Evolutionary conservation across 495 filamentous ascomycete species (phyloP).

Genomic region (Neurospora sp.): DNA sequence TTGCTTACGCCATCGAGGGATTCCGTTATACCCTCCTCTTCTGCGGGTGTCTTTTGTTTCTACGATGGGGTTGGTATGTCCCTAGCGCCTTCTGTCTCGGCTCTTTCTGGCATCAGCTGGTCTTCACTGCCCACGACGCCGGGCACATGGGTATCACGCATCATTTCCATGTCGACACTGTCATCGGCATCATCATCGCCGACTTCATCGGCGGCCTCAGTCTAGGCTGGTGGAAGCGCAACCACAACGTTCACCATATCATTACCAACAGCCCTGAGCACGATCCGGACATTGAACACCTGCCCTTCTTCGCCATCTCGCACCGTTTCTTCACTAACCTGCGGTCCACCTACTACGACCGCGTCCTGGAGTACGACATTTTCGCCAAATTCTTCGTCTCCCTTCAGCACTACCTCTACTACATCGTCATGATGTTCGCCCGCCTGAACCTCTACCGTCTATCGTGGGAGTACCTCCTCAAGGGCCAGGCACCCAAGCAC

Average conservation of each 20-base stretch:
- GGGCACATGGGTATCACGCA: conserved; percentile 98
- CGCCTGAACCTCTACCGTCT: conserved; percentile 88
- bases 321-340: conserved; percentile 73
- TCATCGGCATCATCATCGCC: conserved; percentile 84
- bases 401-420: conserved; percentile 79
- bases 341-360: conserved; percentile 82
- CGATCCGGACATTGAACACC: conserved; percentile 93
- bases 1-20: conserved; percentile 64
- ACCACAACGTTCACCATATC: conserved; percentile 96
- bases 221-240: conserved; percentile 93
- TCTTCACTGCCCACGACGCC: conserved; percentile 92
- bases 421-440: conserved; percentile 72
- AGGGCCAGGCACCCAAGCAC: conserved; percentile 65
- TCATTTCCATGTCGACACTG: conserved; percentile 66
- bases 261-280: conserved; percentile 95
- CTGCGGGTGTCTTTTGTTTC: conserved; percentile 48
- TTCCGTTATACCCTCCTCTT: conserved; percentile 70
- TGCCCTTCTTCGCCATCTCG: conserved; percentile 90
- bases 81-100: conserved; percentile 69
- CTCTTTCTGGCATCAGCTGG: conserved; percentile 87
- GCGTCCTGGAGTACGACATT: conserved; percentile 73
- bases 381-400: conserved; percentile 60
- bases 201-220: conserved; percentile 87
- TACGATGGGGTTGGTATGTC: conserved; percentile 64
- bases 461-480: conserved; percentile 72